Percentiles rank a stretch among this genome's conserved stretches.
Evolutionary conservation across 2,329 filamentous ascomycete genomes (phyloP).

Genomic region (Pseudogymnoascus sp.): DNA sequence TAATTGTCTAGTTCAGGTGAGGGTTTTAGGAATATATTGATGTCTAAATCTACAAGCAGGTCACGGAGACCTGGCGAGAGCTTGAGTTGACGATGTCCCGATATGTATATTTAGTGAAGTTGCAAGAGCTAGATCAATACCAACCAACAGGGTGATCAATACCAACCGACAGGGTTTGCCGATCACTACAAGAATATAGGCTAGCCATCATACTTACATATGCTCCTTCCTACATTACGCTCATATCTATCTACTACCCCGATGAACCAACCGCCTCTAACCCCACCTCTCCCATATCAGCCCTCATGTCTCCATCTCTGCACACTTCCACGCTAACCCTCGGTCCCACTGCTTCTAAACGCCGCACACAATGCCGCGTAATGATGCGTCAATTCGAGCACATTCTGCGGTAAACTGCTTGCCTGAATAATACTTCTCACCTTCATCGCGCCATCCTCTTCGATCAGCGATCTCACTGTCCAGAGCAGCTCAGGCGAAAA

Average conservation of each 20-base stretch:
- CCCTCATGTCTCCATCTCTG: neutral
- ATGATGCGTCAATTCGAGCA: conserved; percentile 90
- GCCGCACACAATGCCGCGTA: conserved; percentile 92
- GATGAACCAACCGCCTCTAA: neutral
- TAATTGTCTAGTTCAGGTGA: neutral
- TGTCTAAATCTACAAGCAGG: neutral
- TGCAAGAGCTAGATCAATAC: neutral
- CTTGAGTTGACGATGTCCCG: no score
- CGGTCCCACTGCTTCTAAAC: conserved; percentile 76
- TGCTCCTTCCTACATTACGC: conserved; percentile 1
- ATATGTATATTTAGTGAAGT: neutral
- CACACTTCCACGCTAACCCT: conserved; percentile 17
- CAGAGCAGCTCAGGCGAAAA: conserved; percentile 89
- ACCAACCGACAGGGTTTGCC: neutral
- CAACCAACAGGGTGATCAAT: no score
- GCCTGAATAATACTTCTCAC: conserved; percentile 95
- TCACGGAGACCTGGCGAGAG: neutral
- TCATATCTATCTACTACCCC: conserved; percentile 12
- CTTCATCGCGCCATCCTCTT: conserved; percentile 96
- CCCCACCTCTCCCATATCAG: neutral
- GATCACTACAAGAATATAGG: neutral
- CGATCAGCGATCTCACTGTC: conserved; percentile 84
- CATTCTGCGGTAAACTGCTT: conserved; percentile 84
- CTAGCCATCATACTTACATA: neutral
- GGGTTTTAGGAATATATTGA: neutral